Base-by-base conservation (phyloP, 371 early-diverging fungal genomes). In the Mortierella sp. region DNA sequence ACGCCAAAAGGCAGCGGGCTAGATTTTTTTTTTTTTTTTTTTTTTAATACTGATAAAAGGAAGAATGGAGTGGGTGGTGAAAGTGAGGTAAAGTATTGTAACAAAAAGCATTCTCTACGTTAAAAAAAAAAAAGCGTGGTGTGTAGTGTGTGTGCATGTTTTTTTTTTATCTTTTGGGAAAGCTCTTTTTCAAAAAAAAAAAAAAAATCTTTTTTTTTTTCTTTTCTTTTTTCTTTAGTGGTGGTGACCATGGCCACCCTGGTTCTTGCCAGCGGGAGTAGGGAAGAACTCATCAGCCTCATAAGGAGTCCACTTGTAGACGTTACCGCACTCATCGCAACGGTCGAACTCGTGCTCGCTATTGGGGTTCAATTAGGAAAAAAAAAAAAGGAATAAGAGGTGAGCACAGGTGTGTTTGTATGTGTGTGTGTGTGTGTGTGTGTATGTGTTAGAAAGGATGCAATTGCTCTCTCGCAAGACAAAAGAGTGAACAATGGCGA, bases 291-390 rank as follows among this genome's bases (percentile, higher is more conserved):
- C 79, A 62, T 79, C 79, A 66, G 73, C 56, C 67, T 69, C 70
- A 48, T 79, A 79, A 25, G 73, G 73, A 66, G 79, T 37, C 79
- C 79, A 79, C 79, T 90, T 90, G 86, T 77, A 95, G 62, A 89
- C 92, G 81, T 87, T 91, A 81, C 97, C 99, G 85, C 99, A 98
- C 88, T 97, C 95, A 47, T 95, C 95, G 92, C 99, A 98, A 73
- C 97, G 94, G 83, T 97, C 95, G 70, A 93, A 84, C 62, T 91
- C 92, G 76, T 93, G 92, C 9, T 37, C 5, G 37, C 37, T 37
- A 37, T 9, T 9, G n/a, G n/a, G 63, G 84, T 82, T 83, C 89
- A 89, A 72, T 90, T 89, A 64, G 95, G 82, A 62, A 89, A 87
- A 75, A 96, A 85, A 94, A 94, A 95, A 81, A 94, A 82, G 62